phyloP scores from a whole-genome alignment of 192 early-diverging fungal species.

The Geranomyces variabilis region DNA sequence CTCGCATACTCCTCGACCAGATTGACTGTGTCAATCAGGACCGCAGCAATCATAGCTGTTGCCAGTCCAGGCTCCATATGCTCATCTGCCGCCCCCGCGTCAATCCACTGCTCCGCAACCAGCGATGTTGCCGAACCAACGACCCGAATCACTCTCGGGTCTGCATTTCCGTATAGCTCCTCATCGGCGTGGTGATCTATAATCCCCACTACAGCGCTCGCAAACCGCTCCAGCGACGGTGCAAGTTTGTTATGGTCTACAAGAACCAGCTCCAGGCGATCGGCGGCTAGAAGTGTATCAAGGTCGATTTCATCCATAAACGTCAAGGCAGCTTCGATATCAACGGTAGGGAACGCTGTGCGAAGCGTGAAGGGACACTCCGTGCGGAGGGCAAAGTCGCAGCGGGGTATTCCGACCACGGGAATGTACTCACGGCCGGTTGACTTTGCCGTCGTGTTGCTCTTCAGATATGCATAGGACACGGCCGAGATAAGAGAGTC shows the following conservation, averaged over 20 bases:
- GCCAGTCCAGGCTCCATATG: constrained; percentile 41
- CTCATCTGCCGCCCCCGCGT: not conserved
- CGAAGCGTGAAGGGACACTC: constrained; percentile 61
- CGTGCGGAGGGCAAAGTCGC: constrained; percentile 66
- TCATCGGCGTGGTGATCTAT: constrained; percentile 78
- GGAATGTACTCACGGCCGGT: constrained; percentile 54
- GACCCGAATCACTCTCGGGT: constrained; percentile 54
- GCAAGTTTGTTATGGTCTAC: constrained; percentile 72
- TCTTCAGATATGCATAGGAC: constrained; percentile 53
- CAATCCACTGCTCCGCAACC: constrained; percentile 45
- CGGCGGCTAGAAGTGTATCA: constrained; percentile 42
- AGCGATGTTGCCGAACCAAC: constrained; percentile 65
- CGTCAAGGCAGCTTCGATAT: not conserved
- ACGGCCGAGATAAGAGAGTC: constrained; percentile 69
- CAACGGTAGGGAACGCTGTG: not conserved
- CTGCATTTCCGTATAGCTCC: constrained; percentile 47
- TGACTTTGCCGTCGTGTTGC: not conserved
- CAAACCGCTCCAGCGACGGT: constrained; percentile 30
- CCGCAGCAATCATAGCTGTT: constrained; percentile 58
- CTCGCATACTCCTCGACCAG: constrained; percentile 55
- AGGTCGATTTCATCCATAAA: constrained; percentile 51
- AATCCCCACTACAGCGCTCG: constrained; percentile 52
- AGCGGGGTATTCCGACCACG: constrained; percentile 58
- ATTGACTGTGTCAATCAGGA: constrained; percentile 71
- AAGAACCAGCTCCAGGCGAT: constrained; percentile 48